Evolutionary conservation across 352 stramenopile species (phyloP).

Genomic region (Phytophthora capsici): DNA sequence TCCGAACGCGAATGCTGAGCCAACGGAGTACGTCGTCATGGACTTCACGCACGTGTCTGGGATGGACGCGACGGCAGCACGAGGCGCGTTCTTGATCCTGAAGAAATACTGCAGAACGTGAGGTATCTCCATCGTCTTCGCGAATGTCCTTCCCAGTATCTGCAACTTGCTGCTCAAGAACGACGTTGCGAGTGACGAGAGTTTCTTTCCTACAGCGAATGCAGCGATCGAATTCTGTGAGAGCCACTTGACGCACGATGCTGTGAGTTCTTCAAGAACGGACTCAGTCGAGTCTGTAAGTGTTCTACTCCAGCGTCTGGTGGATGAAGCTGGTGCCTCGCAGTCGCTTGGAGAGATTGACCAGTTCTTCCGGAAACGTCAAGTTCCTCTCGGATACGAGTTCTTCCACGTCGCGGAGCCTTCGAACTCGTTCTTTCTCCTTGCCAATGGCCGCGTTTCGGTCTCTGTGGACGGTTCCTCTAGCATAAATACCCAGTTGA

Average conservation of each 20-base stretch:
- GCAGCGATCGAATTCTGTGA: constrained; percentile 70
- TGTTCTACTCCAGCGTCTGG: constrained; percentile 62
- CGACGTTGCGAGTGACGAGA: constrained; percentile 51
- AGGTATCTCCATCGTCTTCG: constrained; percentile 63
- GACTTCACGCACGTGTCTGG: constrained; percentile 83
- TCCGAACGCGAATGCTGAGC: constrained; percentile 36
- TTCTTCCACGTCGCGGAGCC: constrained; percentile 64
- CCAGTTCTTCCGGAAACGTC: constrained; percentile 49
- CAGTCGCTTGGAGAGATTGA: constrained; percentile 56
- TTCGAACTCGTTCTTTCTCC: constrained; percentile 60
- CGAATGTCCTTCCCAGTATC: constrained; percentile 56
- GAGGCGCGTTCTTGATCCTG: constrained; percentile 75
- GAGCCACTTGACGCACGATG: constrained; percentile 34
- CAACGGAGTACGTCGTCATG: constrained; percentile 80
- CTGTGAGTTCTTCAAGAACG: constrained; percentile 1
- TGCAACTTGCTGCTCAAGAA: constrained; percentile 62
- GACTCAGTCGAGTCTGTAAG: constrained; percentile 47
- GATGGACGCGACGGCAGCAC: constrained; percentile 83
- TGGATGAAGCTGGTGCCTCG: constrained; percentile 57
- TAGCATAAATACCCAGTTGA: constrained; percentile 45
- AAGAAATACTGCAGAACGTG: constrained; percentile 69
- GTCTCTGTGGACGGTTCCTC: constrained; percentile 73
- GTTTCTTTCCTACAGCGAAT: constrained; percentile 61
- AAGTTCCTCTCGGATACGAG: constrained; percentile 48
- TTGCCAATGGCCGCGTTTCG: constrained; percentile 56